Conservation (phyloP, 371 early-diverging fungal genomes). For the Zopfochytrium polystomum region DNA sequence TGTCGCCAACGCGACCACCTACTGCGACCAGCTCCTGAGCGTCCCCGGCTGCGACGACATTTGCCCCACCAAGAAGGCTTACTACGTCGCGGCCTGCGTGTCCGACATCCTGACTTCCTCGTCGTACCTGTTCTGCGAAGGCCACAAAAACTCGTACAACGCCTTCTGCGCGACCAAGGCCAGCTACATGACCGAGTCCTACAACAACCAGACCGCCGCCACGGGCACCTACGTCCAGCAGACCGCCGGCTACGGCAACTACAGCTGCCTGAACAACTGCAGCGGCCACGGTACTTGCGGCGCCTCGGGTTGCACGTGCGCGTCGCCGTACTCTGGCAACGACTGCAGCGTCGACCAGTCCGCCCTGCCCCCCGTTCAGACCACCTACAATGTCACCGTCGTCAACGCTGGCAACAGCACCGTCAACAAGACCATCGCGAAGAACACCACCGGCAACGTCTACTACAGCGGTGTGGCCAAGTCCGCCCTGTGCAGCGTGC, state of each 20-base stretch:
- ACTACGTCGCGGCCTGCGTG: conserved; percentile 7
- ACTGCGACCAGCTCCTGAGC: conserved; percentile 13
- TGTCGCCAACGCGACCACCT: not conserved
- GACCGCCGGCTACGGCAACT: conserved; percentile 8
- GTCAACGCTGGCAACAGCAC: too few relatives aligned
- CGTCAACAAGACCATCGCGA: too few relatives aligned
- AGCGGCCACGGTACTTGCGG: conserved; percentile 12
- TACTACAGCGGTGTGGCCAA: too few relatives aligned
- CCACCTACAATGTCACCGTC: too few relatives aligned
- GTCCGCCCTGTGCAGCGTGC: too few relatives aligned
- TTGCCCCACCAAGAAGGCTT: not conserved
- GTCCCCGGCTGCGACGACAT: conserved; percentile 6
- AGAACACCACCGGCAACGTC: too few relatives aligned
- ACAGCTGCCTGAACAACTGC: conserved; percentile 18
- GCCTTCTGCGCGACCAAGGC: conserved; percentile 1
- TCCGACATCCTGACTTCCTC: conserved; percentile 13
- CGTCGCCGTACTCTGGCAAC: conserved; percentile 9
- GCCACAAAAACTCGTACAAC: conserved; percentile 1
- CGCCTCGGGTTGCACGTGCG: conserved; percentile 11
- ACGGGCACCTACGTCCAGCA: not conserved
- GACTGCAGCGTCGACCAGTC: conserved; percentile 15
- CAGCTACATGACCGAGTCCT: not conserved
- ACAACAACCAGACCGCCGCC: not conserved
- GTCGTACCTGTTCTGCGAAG: conserved; percentile 15
- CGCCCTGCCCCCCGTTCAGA: too few relatives aligned